Evolutionary conservation across 306 rosid species (phyloP), one percentile per base, ranked within the genome.

Genomic region (Acmispon strigosus): DNA sequence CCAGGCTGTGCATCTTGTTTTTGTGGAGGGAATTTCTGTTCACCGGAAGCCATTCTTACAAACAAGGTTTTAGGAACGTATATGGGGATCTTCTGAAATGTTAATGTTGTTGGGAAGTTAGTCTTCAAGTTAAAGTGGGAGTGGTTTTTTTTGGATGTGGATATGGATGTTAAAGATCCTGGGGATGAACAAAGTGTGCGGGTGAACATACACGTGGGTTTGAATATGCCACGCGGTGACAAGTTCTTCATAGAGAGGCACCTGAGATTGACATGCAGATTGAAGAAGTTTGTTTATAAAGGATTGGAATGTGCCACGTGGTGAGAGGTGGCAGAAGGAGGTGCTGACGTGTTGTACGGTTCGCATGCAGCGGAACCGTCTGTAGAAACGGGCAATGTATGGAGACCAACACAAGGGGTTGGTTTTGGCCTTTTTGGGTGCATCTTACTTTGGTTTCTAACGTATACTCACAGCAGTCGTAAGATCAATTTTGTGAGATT

Each of bases 1-100:
- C 98, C 96, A 4, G 96, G 96, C 57, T 88, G 96, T 17, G 78
- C 32, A 4, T 75, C 14, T 83, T 92, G 96, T 70, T 69, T 80
- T 61, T 90, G 97, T 0, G 82, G 84, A 7, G 93, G 96, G 13
- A 88, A 85, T 16, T 86, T 76, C 42, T 71, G 66, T 9, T 79
- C 85, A 16, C 69, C 64, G 1, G 96, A 88, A 76, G 93, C 93
- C 98, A 93, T 92, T 78, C 73, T 84, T 10, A 37, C 69, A 42
- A 59, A 62, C 19, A 72, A 69, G 49, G 0, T 45, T 18, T 22
- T 72, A 45, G 53, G 60, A 60, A 43, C 5, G 13, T 73, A 29
- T 16, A 3, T 59, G 69, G 36, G 39, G 49, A 43, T 3, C 15
- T 29, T 44, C 3, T 39, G 72, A 75, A 8, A 14, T 7, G 65